Evolutionary conservation across 345 rosid species (phyloP).

Genomic region (Eucalyptus cladocalyx): DNA sequence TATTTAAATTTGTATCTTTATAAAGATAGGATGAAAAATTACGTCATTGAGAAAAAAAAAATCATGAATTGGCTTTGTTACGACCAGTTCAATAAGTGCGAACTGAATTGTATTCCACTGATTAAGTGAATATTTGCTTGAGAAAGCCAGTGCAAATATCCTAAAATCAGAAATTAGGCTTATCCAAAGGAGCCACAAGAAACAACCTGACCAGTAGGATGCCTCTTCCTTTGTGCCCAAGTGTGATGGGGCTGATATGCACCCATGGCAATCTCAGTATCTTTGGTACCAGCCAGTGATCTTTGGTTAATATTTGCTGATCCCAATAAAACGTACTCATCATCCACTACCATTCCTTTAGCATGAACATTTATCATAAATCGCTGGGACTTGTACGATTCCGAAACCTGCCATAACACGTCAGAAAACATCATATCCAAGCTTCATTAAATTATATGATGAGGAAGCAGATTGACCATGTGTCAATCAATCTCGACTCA

Average conservation of each 20-base stretch:
- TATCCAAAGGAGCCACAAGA: background rate
- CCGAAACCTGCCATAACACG: slow-evolving; percentile 31
- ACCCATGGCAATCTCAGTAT: slow-evolving; percentile 94
- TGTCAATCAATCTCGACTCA: background rate
- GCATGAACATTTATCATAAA: slow-evolving; percentile 94
- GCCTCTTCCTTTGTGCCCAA: slow-evolving; percentile 47
- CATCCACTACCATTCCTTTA: slow-evolving; percentile 92
- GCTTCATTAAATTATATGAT: background rate
- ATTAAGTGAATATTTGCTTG: background rate
- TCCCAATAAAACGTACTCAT: slow-evolving; percentile 83
- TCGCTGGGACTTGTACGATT: slow-evolving; percentile 26
- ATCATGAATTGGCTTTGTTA: background rate
- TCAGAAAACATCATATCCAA: background rate
- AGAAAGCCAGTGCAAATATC: background rate
- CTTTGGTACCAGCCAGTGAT: slow-evolving; percentile 95
- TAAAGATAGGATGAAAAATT: background rate
- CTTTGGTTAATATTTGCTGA: slow-evolving; percentile 97
- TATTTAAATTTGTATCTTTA: background rate
- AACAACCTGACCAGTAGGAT: slow-evolving; percentile 80
- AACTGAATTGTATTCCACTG: background rate
- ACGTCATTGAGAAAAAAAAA: background rate
- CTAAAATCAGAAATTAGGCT: background rate
- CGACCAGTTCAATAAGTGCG: background rate
- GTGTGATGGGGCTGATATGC: slow-evolving; percentile 87
- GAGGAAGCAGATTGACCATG: background rate